A percentile compares a stretch with the other conserved stretches of the same genome.
Conservation (phyloP, 352 stramenopile genomes). For the Globisporangium spiculum region DNA sequence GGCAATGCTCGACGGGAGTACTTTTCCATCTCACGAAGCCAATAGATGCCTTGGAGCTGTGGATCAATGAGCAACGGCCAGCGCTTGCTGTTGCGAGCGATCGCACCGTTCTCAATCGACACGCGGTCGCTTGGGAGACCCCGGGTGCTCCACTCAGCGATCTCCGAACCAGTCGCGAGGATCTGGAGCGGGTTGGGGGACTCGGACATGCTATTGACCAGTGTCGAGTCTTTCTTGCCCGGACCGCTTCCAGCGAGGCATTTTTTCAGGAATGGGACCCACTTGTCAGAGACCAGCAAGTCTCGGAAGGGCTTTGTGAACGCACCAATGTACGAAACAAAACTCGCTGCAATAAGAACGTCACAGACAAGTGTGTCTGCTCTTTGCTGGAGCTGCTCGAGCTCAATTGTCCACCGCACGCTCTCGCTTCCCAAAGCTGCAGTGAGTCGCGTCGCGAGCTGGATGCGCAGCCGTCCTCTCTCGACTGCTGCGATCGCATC, state of each 20-base stretch:
- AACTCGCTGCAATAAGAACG: conserved; percentile 89
- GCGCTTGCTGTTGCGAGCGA: conserved; percentile 73
- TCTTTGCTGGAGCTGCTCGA: conserved; percentile 71
- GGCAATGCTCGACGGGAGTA: conserved; percentile 30
- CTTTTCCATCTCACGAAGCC: conserved; percentile 86
- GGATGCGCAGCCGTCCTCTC: conserved; percentile 83
- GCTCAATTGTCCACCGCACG: conserved; percentile 85
- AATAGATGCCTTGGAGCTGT: conserved; percentile 89
- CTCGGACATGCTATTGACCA: conserved; percentile 28
- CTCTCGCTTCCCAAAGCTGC: conserved; percentile 92
- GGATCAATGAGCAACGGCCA: conserved; percentile 90
- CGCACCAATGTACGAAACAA: conserved; percentile 92
- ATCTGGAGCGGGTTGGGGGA: conserved; percentile 64
- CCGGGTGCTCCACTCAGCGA: conserved; percentile 84
- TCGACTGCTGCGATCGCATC: conserved; percentile 88
- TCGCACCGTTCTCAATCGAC: conserved; percentile 89
- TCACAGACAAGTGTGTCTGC: conserved; percentile 86
- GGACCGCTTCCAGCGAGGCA: conserved; percentile 20
- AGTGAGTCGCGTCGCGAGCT: conserved; percentile 90
- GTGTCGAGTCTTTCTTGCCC: conserved; percentile 21
- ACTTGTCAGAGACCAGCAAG: conserved; percentile 78
- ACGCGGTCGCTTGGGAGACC: conserved; percentile 88
- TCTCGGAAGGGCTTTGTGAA: conserved; percentile 94
- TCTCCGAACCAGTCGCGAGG: conserved; percentile 68
- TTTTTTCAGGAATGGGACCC: conserved; percentile 85